Evolutionary conservation across 345 rosid genomes (phyloP).

Genomic region (Kandelia obovata): DNA sequence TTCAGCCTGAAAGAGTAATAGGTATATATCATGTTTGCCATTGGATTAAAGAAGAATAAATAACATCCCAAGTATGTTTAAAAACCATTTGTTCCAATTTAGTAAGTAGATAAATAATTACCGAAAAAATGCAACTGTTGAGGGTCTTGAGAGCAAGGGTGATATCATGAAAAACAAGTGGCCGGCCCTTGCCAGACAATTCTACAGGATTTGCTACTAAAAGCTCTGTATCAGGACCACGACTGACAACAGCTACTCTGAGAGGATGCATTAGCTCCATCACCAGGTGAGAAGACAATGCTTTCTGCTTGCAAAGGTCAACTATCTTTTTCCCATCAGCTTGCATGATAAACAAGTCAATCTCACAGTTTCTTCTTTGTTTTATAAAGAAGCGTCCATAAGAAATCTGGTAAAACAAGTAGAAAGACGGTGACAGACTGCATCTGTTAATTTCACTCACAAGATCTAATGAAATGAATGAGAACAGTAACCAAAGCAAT

Average conservation of each 20-base stretch:
- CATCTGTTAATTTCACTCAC: not conserved
- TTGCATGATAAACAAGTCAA: constrained; percentile 83
- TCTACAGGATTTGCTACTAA: constrained; percentile 92
- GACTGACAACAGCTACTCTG: constrained; percentile 64
- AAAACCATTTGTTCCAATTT: not conserved
- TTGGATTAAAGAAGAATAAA: not conserved
- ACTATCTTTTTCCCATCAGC: constrained; percentile 84
- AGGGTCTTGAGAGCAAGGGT: constrained; percentile 80
- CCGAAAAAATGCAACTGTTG: constrained; percentile 76
- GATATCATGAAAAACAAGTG: constrained; percentile 84
- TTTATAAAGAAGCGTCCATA: constrained; percentile 73
- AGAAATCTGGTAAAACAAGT: constrained; percentile 55
- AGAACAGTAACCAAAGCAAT: not conserved
- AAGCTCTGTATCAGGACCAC: constrained; percentile 93
- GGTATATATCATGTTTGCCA: not conserved
- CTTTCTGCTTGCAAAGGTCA: constrained; percentile 72
- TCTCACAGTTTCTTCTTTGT: constrained; percentile 63
- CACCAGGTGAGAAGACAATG: constrained; percentile 55
- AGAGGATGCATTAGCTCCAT: constrained; percentile 76
- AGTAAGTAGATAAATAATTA: constrained; percentile 26
- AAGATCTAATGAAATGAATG: not conserved
- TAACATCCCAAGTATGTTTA: not conserved
- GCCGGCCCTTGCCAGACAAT: constrained; percentile 90
- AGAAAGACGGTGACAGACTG: constrained; percentile 2
- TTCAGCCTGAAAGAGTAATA: constrained; percentile 57